Evolutionary conservation across 225 moss, liverwort and hornwort genomes (phyloP).

Genomic region (Rhytidiadelphus loreus): DNA sequence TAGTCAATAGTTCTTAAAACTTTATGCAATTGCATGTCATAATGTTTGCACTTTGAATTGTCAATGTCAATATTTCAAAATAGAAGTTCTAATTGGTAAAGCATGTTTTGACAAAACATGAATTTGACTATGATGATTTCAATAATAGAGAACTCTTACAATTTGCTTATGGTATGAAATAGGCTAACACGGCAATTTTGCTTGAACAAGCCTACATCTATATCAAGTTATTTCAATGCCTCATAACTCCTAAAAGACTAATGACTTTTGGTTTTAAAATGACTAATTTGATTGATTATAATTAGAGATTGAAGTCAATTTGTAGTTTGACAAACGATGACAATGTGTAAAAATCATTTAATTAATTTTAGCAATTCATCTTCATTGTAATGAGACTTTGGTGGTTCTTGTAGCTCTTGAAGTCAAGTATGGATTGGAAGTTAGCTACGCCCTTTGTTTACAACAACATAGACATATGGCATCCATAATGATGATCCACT

Average conservation of each 20-base stretch:
- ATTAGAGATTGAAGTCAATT: too few relatives aligned
- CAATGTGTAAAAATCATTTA: neutral
- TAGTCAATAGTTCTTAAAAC: neutral
- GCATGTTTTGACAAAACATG: neutral
- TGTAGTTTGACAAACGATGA: neutral
- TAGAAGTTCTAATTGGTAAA: neutral
- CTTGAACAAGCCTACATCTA: neutral
- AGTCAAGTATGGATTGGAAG: constrained; percentile 28
- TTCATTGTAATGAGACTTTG: neutral
- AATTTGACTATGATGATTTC: neutral
- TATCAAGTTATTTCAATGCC: neutral
- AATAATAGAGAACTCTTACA: neutral
- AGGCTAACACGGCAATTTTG: neutral
- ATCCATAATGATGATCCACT: neutral
- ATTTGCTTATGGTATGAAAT: neutral
- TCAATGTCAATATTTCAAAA: neutral
- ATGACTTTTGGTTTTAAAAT: too few relatives aligned
- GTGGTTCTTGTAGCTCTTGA: constrained; percentile 22
- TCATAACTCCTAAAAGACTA: neutral
- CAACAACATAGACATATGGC: constrained; percentile 21
- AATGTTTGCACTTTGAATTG: neutral
- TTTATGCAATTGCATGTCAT: neutral
- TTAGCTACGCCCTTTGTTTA: constrained; percentile 5
- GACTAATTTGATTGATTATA: too few relatives aligned
- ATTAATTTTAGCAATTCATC: neutral